Evolutionary conservation across 2,329 filamentous ascomycete genomes (phyloP), one percentile per base, ranked within the genome.

Genomic region (Aspergillus awamori): DNA sequence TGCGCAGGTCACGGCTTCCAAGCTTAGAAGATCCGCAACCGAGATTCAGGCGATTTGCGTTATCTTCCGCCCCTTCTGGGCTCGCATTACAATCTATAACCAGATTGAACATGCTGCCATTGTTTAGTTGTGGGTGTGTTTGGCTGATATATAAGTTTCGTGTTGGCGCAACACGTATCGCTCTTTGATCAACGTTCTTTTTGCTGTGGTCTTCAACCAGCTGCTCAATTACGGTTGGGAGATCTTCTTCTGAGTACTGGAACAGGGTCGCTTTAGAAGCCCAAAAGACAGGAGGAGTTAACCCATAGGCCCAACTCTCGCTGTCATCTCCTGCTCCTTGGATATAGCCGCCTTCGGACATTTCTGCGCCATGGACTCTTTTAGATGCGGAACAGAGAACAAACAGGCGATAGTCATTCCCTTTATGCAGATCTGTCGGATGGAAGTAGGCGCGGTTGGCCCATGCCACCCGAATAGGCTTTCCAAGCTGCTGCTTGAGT

Each of bases 261-360:
- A 96, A 79, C 10, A 98, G 79, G 5, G 72, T 41, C 0, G 85
- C 79, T 45, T 79, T 80, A 67, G 97, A 82, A 2, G 76, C 76
- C 95, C 95, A 99, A 77, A 97, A 99, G 0, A 94, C 65, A 0
- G 80, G 74, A 0, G 94, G 87, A 0, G 91, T 95, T 15, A 98
- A 83, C 0, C 92, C 92, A 57, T 85, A 80, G 1, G 93, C 89
- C 95, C 95, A 99, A 67, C 91, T 92, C 80, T 99, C 95, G 11
- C 90, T 92, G 74, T 99, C 95, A 75, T 99, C 95, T 2, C 90
- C 95, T 0, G 94, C 94, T 54, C 95, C 95, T 77, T 98, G 95
- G 61, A 99, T 89, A 72, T 99, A 99, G 5, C 88, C 88, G 3
- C 84, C 86, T 71, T 89, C 87, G 28, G 86, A 86, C 67, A 86